These are phyloP conservation scores for Diaporthe sp. DNA, from an alignment of 2,329 filamentous ascomycete genomes.

Conservation along the genomic window DNA sequence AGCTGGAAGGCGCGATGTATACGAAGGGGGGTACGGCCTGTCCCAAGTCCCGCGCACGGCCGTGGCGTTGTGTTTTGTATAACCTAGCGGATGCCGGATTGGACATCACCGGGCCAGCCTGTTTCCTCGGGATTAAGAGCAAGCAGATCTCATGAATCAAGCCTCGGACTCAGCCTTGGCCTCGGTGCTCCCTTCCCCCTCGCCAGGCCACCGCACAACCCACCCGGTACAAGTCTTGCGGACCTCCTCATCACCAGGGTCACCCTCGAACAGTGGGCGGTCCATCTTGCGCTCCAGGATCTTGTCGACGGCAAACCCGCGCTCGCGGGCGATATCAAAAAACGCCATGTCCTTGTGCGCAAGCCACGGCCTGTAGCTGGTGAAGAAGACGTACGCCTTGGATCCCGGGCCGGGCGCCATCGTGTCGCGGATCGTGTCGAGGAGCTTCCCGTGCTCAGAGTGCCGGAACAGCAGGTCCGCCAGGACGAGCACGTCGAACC, in stretches of 20 bases:
- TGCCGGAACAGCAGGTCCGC: slow-evolving; percentile 94
- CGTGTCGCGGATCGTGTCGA: slow-evolving; percentile 76
- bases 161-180: too few relatives aligned
- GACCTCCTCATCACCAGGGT: slow-evolving; percentile 84
- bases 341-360: slow-evolving; percentile 86
- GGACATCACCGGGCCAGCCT: background rate
- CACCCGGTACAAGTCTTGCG: slow-evolving; percentile 87
- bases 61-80: background rate
- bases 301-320: slow-evolving; percentile 81
- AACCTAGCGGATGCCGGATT: background rate
- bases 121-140: background rate
- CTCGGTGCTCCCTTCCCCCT: slow-evolving; percentile 41
- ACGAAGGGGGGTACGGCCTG: background rate
- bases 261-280: slow-evolving; percentile 88
- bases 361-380: slow-evolving; percentile 92
- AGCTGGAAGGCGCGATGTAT: background rate
- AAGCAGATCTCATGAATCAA: background rate
- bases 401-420: slow-evolving; percentile 66
- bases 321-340: slow-evolving; percentile 79
- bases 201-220: slow-evolving; percentile 71
- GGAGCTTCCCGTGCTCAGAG: slow-evolving; percentile 82
- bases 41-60: background rate
- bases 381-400: slow-evolving; percentile 89
- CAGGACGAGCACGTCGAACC: slow-evolving; percentile 85
- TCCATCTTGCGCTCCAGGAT: slow-evolving; percentile 86